Percentiles rank a stretch among this genome's conserved stretches.
Conservation (phyloP, 2,329 filamentous ascomycete genomes). For the Trichoderma sp. region DNA sequence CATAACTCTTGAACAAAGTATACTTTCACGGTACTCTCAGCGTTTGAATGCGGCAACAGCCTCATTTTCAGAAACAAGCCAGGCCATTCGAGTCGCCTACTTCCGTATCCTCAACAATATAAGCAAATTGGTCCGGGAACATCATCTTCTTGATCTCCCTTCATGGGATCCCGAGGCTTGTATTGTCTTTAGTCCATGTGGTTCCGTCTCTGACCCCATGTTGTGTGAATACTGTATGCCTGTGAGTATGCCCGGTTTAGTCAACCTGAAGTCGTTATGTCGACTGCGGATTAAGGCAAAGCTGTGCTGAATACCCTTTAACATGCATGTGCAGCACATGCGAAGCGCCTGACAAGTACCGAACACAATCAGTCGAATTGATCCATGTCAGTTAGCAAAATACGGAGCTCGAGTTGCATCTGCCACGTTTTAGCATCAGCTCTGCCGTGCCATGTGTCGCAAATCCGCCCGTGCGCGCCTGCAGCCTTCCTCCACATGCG, state of each 20-base stretch:
- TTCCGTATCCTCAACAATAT: not conserved
- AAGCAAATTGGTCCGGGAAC: not conserved
- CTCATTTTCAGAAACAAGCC: too few species aligned
- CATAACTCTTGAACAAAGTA: too few species aligned
- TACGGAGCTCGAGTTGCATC: not conserved
- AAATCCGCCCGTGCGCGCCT: slow-evolving; percentile 2
- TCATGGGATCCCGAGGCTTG: not conserved
- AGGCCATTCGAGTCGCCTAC: not conserved
- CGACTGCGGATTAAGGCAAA: not conserved
- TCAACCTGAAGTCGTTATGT: not conserved
- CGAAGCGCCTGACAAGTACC: not conserved
- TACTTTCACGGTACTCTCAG: not conserved
- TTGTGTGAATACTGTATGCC: too few species aligned
- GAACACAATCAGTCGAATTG: not conserved
- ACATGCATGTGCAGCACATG: not conserved
- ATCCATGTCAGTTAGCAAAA: not conserved
- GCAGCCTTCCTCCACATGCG: slow-evolving; percentile 1
- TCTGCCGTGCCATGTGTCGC: not conserved
- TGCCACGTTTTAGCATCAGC: not conserved
- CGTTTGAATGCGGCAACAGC: too few species aligned
- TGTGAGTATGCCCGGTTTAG: too few species aligned
- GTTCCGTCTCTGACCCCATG: too few species aligned
- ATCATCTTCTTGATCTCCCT: not conserved
- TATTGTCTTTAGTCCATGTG: too few species aligned
- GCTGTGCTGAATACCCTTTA: not conserved